These are phyloP conservation scores for Suillus spraguei DNA, from an alignment of 768 basidiomycete genomes.

Conservation along the genomic window DNA sequence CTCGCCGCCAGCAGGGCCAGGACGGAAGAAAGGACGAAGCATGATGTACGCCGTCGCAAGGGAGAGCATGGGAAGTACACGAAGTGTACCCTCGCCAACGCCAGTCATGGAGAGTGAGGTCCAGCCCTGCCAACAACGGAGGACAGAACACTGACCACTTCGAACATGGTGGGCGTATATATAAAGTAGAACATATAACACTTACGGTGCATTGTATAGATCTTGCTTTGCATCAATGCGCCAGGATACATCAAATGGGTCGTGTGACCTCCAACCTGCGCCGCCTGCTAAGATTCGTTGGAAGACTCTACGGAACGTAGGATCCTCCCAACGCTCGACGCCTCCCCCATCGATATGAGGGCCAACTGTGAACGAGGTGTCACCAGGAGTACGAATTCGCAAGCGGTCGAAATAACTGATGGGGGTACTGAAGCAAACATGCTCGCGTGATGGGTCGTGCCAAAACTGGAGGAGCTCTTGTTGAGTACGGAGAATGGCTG, in stretches of 20 bases:
- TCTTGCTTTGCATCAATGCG: slow-evolving; percentile 57
- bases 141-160: slow-evolving; percentile 56
- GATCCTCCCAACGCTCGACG: slow-evolving; percentile 60
- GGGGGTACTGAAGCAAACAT: slow-evolving; percentile 54
- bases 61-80: slow-evolving; percentile 58
- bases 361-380: slow-evolving; percentile 64
- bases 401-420: slow-evolving; percentile 80
- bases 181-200: slow-evolving; percentile 19
- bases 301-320: slow-evolving; percentile 42
- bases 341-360: slow-evolving; percentile 60
- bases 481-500: slow-evolving; percentile 58
- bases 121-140: slow-evolving; percentile 64
- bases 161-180: slow-evolving; percentile 15
- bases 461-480: slow-evolving; percentile 59
- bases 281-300: slow-evolving; percentile 46
- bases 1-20: slow-evolving; percentile 37
- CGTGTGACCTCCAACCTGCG: slow-evolving; percentile 46
- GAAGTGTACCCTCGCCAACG: slow-evolving; percentile 62
- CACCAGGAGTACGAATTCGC: slow-evolving; percentile 73
- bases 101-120: slow-evolving; percentile 55
- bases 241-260: slow-evolving; percentile 51
- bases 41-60: slow-evolving; percentile 62
- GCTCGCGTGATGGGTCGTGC: slow-evolving; percentile 44
- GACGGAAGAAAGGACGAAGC: slow-evolving; percentile 68
- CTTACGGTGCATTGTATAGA: slow-evolving; percentile 62